A percentile compares a stretch with the other conserved stretches of the same genome.
Evolutionary conservation across 768 basidiomycete genomes (phyloP).

Genomic region (Dioszegia crocea): DNA sequence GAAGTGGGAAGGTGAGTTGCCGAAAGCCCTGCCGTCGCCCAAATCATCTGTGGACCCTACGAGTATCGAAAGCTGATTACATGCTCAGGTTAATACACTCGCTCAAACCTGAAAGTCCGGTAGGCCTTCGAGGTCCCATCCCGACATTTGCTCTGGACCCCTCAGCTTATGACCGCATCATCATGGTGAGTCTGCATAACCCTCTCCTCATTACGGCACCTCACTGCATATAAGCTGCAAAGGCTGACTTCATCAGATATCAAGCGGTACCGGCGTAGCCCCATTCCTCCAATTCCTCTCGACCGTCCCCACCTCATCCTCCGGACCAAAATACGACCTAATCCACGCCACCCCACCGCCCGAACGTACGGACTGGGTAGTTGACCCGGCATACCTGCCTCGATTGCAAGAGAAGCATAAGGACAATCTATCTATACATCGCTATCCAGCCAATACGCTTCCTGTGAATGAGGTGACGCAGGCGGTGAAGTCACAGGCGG

Average conservation of each 20-base stretch:
- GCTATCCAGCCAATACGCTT: neutral
- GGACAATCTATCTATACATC: slow-evolving; percentile 7
- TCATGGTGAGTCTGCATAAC: slow-evolving; percentile 34
- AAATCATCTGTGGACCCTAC: too few relatives aligned
- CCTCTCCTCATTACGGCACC: neutral
- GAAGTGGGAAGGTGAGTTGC: slow-evolving; percentile 48
- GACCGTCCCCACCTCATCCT: slow-evolving; percentile 23
- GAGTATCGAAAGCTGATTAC: neutral
- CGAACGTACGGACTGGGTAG: slow-evolving; percentile 24
- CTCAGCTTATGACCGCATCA: slow-evolving; percentile 30
- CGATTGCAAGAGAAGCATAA: slow-evolving; percentile 18
- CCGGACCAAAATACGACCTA: slow-evolving; percentile 20
- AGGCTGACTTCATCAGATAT: slow-evolving; percentile 25
- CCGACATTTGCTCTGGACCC: slow-evolving; percentile 35
- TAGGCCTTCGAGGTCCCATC: slow-evolving; percentile 45
- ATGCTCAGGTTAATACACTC: slow-evolving; percentile 33
- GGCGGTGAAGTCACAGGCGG: neutral
- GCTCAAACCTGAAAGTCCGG: slow-evolving; percentile 25
- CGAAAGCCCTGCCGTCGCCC: too few relatives aligned
- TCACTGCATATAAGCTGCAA: neutral
- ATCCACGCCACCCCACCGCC: slow-evolving; percentile 28
- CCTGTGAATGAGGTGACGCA: neutral
- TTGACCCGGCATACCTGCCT: slow-evolving; percentile 14
- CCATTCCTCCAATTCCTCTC: slow-evolving; percentile 47
- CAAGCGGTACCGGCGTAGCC: slow-evolving; percentile 45